These are phyloP conservation scores for Lentinula guzmanii DNA, from an alignment of 768 basidiomycete species.

Conservation along the genomic window DNA sequence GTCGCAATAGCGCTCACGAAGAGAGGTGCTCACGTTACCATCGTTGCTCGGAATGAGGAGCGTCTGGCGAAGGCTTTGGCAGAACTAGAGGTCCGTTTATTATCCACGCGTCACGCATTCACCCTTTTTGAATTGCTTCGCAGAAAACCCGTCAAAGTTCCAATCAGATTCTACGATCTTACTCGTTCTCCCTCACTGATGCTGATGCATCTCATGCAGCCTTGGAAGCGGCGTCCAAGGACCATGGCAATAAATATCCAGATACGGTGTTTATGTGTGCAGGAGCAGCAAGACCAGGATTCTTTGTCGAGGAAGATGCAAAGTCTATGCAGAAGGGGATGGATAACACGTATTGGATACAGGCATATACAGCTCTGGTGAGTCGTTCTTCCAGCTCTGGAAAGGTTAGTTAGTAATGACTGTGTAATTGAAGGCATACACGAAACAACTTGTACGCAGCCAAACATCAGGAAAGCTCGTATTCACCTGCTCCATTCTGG, in stretches of 20 bases:
- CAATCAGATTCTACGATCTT: slow-evolving; percentile 40
- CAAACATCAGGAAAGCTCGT: slow-evolving; percentile 62
- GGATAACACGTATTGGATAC: slow-evolving; percentile 1
- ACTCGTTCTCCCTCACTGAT: slow-evolving; percentile 46
- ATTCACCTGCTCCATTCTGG: slow-evolving; percentile 70
- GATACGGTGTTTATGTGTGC: slow-evolving; percentile 62
- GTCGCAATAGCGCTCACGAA: slow-evolving; percentile 61
- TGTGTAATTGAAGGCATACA: slow-evolving; percentile 44
- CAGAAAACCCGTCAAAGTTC: slow-evolving; percentile 37
- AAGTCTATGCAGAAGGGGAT: slow-evolving; percentile 28
- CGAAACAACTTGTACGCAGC: slow-evolving; percentile 57
- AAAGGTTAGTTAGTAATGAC: neutral
- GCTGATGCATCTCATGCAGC: slow-evolving; percentile 38
- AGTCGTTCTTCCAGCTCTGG: neutral
- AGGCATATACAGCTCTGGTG: slow-evolving; percentile 24
- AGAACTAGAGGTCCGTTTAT: slow-evolving; percentile 53
- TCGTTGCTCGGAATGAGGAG: slow-evolving; percentile 71
- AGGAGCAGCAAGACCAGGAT: slow-evolving; percentile 48
- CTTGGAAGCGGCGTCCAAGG: slow-evolving; percentile 36
- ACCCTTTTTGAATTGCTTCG: neutral
- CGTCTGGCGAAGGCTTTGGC: slow-evolving; percentile 56
- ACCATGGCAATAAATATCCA: slow-evolving; percentile 38
- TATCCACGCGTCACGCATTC: neutral
- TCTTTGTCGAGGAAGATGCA: slow-evolving; percentile 46
- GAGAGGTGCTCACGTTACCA: slow-evolving; percentile 77